These are phyloP conservation scores for Botrytis porri DNA, from an alignment of 2,329 filamentous ascomycete species.

Conservation along the genomic window DNA sequence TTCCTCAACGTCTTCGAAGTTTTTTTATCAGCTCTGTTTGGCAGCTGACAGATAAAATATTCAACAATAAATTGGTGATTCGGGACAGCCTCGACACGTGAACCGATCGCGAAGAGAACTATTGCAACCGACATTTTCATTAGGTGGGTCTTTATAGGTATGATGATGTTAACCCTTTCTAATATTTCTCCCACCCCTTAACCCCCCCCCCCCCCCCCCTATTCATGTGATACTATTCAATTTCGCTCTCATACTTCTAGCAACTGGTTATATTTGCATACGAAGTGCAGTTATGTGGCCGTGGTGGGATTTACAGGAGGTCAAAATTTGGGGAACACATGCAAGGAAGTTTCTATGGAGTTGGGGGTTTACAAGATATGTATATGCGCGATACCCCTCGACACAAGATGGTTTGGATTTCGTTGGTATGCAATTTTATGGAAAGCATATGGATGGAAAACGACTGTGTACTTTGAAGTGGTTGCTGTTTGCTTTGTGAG, in stretches of 20 bases:
- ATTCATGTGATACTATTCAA: slow-evolving; percentile 26
- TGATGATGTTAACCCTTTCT: slow-evolving; percentile 24
- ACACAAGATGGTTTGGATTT: slow-evolving; percentile 5
- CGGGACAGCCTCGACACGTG: neutral
- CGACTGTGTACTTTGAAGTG: neutral
- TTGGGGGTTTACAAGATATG: slow-evolving; percentile 11
- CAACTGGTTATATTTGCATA: slow-evolving; percentile 27
- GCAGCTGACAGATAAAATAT: neutral
- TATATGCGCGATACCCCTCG: slow-evolving; percentile 17
- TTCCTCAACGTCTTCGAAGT: slow-evolving; percentile 16
- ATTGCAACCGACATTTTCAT: neutral
- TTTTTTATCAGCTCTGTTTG: slow-evolving; percentile 6
- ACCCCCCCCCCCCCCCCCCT: slow-evolving; percentile 20
- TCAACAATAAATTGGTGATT: neutral
- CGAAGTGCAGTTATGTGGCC: slow-evolving; percentile 24
- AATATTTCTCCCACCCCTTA: slow-evolving; percentile 13
- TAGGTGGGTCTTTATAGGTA: slow-evolving; percentile 35
- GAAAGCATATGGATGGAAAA: slow-evolving; percentile 5
- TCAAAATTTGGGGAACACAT: slow-evolving; percentile 7
- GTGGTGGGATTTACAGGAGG: neutral
- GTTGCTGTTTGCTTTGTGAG: neutral
- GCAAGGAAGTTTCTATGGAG: neutral
- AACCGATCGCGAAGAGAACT: neutral
- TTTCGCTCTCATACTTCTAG: slow-evolving; percentile 25
- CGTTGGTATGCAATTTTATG: neutral